A percentile compares a stretch with the other conserved stretches of the same genome.
These are phyloP conservation scores for Ceratocystis albifundus DNA, from an alignment of 2,329 filamentous ascomycete genomes.

Conservation along the genomic window DNA sequence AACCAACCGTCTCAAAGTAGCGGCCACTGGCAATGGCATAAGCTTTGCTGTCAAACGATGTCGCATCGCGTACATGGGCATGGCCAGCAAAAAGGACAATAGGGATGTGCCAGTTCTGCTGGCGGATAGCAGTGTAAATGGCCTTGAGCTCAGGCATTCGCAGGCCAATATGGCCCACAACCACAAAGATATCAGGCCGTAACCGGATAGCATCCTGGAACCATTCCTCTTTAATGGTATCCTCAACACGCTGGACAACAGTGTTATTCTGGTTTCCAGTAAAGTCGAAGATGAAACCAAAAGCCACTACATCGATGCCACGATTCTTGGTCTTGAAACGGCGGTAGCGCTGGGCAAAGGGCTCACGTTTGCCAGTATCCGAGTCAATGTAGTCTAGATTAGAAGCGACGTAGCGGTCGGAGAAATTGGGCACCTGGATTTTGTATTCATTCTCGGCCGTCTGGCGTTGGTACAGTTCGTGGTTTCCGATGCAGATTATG, in stretches of 20 bases:
- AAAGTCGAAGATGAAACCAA: constrained; percentile 95
- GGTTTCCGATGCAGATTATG: constrained; percentile 77
- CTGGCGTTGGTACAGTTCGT: constrained; percentile 78
- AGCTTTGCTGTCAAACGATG: constrained; percentile 64
- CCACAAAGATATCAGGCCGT: constrained; percentile 75
- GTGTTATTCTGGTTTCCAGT: constrained; percentile 85
- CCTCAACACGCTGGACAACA: constrained; percentile 64
- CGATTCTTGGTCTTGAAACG: constrained; percentile 89
- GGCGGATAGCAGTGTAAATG: constrained; percentile 68
- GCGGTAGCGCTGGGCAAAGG: constrained; percentile 70
- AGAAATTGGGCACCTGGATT: constrained; percentile 72
- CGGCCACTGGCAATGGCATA: constrained; percentile 76
- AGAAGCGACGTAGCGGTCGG: constrained; percentile 70
- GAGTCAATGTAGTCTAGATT: constrained; percentile 82
- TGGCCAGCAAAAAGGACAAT: constrained; percentile 91
- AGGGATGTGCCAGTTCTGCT: constrained; percentile 64
- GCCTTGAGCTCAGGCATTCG: constrained; percentile 66
- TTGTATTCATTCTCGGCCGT: constrained; percentile 69
- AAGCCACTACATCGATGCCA: constrained; percentile 69
- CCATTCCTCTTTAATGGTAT: constrained; percentile 75
- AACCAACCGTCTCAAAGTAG: constrained; percentile 92
- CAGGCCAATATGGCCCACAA: constrained; percentile 75
- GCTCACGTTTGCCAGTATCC: constrained; percentile 55
- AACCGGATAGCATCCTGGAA: constrained; percentile 77
- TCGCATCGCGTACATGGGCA: constrained; percentile 75